Evolutionary conservation across 2,329 filamentous ascomycete species (phyloP).

Genomic region (Ascochyta viciae-villosae): DNA sequence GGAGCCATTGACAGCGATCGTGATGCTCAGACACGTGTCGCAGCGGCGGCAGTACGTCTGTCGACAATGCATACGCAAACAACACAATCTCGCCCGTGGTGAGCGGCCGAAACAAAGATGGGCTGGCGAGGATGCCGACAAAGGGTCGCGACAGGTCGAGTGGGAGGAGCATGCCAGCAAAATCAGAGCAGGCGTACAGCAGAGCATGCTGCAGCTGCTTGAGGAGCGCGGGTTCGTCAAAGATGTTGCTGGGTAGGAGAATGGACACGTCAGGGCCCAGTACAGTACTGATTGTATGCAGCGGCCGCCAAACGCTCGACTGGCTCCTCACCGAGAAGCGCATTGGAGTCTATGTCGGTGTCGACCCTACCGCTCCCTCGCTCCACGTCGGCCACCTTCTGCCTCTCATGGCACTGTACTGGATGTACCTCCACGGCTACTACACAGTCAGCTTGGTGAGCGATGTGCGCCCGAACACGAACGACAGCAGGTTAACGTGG

Average conservation of each 20-base stretch:
- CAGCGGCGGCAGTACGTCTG: conserved; percentile 37
- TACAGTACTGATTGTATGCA: conserved; percentile 26
- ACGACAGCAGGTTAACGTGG: conserved; percentile 32
- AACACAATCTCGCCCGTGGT: conserved; percentile 23
- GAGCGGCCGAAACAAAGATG: conserved; percentile 29
- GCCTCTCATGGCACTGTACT: conserved; percentile 83
- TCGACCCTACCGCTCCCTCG: conserved; percentile 82
- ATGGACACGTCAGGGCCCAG: no score
- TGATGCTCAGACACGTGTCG: conserved; percentile 37
- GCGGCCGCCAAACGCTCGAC: conserved; percentile 62
- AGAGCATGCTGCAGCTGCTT: conserved; percentile 67
- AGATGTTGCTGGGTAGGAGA: conserved; percentile 72
- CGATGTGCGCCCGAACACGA: conserved; percentile 12
- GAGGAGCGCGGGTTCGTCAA: conserved; percentile 78
- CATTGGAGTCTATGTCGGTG: conserved; percentile 78
- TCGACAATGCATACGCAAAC: conserved; percentile 37
- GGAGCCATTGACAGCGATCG: conserved; percentile 38
- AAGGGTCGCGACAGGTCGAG: conserved; percentile 21
- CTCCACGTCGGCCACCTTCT: conserved; percentile 82
- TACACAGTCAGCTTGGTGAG: conserved; percentile 67
- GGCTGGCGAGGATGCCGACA: conserved; percentile 28
- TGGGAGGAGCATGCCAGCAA: conserved; percentile 40
- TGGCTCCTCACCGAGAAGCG: conserved; percentile 69
- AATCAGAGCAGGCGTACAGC: conserved; percentile 39
- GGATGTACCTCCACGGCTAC: conserved; percentile 81